Conservation (phyloP, 805 yeast genomes). For the Wickerhamiella dianesei region DNA sequence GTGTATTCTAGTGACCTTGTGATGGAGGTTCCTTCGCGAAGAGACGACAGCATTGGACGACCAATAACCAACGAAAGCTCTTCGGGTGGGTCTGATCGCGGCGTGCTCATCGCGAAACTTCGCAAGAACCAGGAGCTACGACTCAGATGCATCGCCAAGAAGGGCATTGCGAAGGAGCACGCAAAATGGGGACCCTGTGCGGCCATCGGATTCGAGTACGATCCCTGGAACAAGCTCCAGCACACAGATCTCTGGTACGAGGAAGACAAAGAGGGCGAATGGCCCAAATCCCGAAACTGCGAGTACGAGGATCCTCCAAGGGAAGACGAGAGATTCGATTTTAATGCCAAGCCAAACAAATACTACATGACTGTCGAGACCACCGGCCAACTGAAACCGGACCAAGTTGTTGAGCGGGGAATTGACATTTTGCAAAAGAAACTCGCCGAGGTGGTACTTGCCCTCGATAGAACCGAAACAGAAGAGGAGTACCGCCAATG, state of each 20-base stretch:
- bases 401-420: slow-evolving; percentile 77
- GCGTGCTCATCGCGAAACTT: slow-evolving; percentile 82
- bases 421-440: slow-evolving; percentile 77
- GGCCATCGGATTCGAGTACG: slow-evolving; percentile 92
- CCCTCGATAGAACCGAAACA: slow-evolving; percentile 33
- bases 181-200: slow-evolving; percentile 98
- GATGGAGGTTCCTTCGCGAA: slow-evolving; percentile 30
- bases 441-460: slow-evolving; percentile 73
- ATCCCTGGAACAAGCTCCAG: slow-evolving; percentile 95
- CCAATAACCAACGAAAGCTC: slow-evolving; percentile 75
- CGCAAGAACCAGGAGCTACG: slow-evolving; percentile 85
- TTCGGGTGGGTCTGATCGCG: slow-evolving; percentile 35
- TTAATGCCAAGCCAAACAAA: slow-evolving; percentile 62
- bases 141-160: slow-evolving; percentile 87
- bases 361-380: slow-evolving; percentile 88
- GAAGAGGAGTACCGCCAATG: slow-evolving; percentile 17
- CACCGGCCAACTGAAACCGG: slow-evolving; percentile 76
- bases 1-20: slow-evolving; percentile 75
- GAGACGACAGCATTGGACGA: slow-evolving; percentile 44
- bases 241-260: slow-evolving; percentile 98
- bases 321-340: slow-evolving; percentile 77
- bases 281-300: slow-evolving; percentile 83
- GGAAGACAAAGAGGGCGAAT: slow-evolving; percentile 71
- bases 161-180: slow-evolving; percentile 94
- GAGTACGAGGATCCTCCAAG: slow-evolving; percentile 95